A percentile compares a stretch with the other conserved stretches of the same genome.
phyloP scores from a whole-genome alignment of 768 basidiomycete genomes.

The Trametes punicea region DNA sequence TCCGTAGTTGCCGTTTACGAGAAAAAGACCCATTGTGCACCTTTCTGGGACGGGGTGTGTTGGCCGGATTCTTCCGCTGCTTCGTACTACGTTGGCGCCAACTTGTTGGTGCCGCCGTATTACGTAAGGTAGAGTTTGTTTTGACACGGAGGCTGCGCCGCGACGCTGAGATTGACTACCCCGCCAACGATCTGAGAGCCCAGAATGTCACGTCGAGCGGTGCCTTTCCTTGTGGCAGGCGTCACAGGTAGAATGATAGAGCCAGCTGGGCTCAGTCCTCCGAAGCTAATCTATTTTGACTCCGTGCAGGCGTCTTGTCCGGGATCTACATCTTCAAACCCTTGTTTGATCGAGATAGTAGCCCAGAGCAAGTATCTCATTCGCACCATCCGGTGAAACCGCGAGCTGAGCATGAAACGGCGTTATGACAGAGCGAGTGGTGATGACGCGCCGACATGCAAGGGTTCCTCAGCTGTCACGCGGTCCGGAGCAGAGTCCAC shows the following conservation, averaged over 20 bases:
- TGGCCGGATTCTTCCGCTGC: background rate
- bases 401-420: conserved; percentile 6
- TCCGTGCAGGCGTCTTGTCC: conserved; percentile 49
- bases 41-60: background rate
- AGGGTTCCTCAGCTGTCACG: background rate
- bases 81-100: background rate
- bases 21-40: background rate
- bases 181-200: background rate
- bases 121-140: background rate
- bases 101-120: background rate
- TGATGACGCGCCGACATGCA: background rate
- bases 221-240: conserved; percentile 55
- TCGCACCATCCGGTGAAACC: background rate
- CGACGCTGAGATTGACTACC: conserved; percentile 16
- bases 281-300: conserved; percentile 4
- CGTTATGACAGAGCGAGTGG: background rate
- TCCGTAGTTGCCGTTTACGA: background rate
- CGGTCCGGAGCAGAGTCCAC: background rate
- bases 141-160: background rate
- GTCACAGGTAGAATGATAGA: conserved; percentile 44
- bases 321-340: conserved; percentile 70
- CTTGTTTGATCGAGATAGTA: conserved; percentile 27
- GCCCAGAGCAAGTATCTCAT: background rate
- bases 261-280: background rate
- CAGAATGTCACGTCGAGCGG: conserved; percentile 37